Base-by-base conservation (phyloP, 2,329 filamentous ascomycete genomes). In the Cadophora sp. region DNA sequence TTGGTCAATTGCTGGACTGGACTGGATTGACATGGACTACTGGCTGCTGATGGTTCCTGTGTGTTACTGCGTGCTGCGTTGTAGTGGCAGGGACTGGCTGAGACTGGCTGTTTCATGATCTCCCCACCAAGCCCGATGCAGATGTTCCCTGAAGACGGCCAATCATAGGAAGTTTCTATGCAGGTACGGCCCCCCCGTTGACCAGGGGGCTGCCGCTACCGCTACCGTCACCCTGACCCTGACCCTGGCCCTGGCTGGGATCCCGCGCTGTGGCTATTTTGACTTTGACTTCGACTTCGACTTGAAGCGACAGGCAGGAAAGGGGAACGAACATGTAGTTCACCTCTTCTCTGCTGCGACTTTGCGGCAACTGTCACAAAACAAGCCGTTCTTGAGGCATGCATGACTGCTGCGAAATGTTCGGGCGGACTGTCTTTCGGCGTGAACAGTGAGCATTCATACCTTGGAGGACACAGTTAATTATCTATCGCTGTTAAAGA, bases 71-170 rank as follows among this genome's bases (percentile, higher is more conserved):
- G 31, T 34, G 4, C 7, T 4, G 34, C 14, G 34, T 37, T 37
- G 14, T 37, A 37, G 34, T 37, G 34, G 34, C 34, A 37, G 34
- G 34, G 34, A 40, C 8, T 14, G 19, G 9, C 22, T 1, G 11
- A 12, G 26, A 29, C 19, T 61, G 37, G 58, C 37, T 61, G 58
- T 61, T 61, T 61, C 58, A 61, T 29, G 24, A 61, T 61, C 19
- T 46, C 34, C 12, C 24, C 58, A 43, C 34, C 58, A 26, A 46
- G 26, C 22, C 58, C 29, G 29, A 58, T 37, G 55, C 29, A 24
- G 29, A 58, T 37, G 31, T 22, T 46, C 34, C 40, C 40, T 43
- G 40, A 14, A 43, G 40, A 43, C 1, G 40, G 14, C 40, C 40
- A 43, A 43, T 43, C 40, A 43, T 43, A 19, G 40, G 11, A 4